Evolutionary conservation across 2,329 filamentous ascomycete genomes (phyloP).

Genomic region (Fusarium virguliforme): DNA sequence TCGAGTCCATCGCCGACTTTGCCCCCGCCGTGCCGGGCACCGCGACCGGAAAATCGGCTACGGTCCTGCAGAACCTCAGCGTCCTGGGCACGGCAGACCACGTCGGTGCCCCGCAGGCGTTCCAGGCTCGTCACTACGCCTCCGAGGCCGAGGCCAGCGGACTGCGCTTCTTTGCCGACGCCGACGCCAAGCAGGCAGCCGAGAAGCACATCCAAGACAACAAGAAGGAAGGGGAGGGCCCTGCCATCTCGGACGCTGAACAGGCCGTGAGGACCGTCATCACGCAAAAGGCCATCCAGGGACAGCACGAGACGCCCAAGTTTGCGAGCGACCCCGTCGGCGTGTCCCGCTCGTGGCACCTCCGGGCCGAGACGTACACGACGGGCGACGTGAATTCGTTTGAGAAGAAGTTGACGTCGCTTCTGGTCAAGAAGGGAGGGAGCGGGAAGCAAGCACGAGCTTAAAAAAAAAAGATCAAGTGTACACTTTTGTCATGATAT

Average conservation of each 20-base stretch:
- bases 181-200: slow-evolving; percentile 50
- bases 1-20: slow-evolving; percentile 53
- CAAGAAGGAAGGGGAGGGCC: slow-evolving; percentile 42
- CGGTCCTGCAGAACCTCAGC: slow-evolving; percentile 57
- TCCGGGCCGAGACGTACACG: slow-evolving; percentile 58
- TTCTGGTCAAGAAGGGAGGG: slow-evolving; percentile 48
- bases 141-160: slow-evolving; percentile 52
- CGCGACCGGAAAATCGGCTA: slow-evolving; percentile 51
- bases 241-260: slow-evolving; percentile 55
- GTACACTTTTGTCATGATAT: slow-evolving; percentile 51
- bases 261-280: slow-evolving; percentile 56
- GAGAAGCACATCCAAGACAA: slow-evolving; percentile 54
- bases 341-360: slow-evolving; percentile 57
- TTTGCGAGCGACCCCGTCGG: slow-evolving; percentile 55
- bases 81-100: slow-evolving; percentile 57
- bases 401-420: slow-evolving; percentile 58
- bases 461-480: slow-evolving; percentile 43
- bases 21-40: slow-evolving; percentile 53
- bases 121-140: slow-evolving; percentile 54
- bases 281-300: slow-evolving; percentile 54
- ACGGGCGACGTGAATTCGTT: slow-evolving; percentile 56
- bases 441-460: slow-evolving; percentile 49
- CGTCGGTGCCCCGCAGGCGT: slow-evolving; percentile 52
- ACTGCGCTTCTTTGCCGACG: slow-evolving; percentile 50
- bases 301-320: slow-evolving; percentile 57